These are phyloP conservation scores for Polytolypa hystricis DNA, from an alignment of 2,329 filamentous ascomycete species.

Conservation along the genomic window DNA sequence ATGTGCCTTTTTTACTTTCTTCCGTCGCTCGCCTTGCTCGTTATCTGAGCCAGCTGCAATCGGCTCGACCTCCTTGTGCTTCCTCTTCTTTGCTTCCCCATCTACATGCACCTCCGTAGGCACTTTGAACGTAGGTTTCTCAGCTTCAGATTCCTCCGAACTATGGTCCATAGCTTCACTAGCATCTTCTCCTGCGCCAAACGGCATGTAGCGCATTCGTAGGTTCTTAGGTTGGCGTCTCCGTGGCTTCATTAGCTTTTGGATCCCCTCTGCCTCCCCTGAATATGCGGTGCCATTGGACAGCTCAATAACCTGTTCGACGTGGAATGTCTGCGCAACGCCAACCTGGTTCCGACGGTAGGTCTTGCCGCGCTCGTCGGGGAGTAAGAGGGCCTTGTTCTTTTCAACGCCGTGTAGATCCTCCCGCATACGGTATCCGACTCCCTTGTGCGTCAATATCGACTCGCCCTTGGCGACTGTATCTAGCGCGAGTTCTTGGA, in stretches of 20 bases:
- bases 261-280: conserved; percentile 4
- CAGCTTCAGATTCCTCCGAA: conserved; percentile 28
- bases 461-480: conserved; percentile 31
- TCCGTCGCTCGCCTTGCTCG: conserved; percentile 15
- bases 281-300: conserved; percentile 3
- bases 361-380: conserved; percentile 24
- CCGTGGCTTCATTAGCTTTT: conserved; percentile 23
- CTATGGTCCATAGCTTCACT: conserved; percentile 27
- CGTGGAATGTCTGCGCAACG: conserved; percentile 15
- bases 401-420: conserved; percentile 22
- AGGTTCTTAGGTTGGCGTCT: conserved; percentile 32
- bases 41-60: conserved; percentile 9
- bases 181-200: conserved; percentile 24
- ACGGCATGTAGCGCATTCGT: conserved; percentile 36
- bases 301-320: conserved; percentile 11
- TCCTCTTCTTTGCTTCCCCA: conserved; percentile 27
- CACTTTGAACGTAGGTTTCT: conserved; percentile 22
- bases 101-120: conserved; percentile 18
- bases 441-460: conserved; percentile 31
- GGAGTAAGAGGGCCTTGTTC: conserved; percentile 25
- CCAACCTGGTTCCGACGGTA: conserved; percentile 17
- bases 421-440: conserved; percentile 30
- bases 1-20: conserved; percentile 31
- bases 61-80: conserved; percentile 15
- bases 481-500: conserved; percentile 35